Evolutionary conservation across 139 green algal species (phyloP).

Genomic region (Micromonas pusilla): DNA sequence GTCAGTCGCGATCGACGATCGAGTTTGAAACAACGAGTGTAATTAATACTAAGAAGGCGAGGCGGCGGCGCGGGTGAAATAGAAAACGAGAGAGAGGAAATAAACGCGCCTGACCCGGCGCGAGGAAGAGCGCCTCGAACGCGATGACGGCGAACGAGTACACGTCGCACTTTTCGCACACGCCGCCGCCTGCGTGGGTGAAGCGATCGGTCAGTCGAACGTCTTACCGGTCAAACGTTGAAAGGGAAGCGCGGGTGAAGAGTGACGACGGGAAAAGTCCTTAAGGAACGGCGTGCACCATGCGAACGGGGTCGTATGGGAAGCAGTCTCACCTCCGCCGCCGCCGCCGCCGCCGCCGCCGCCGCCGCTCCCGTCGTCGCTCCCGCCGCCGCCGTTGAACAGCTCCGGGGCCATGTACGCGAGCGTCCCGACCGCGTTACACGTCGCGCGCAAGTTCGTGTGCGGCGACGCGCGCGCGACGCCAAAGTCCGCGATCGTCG

Average conservation of each 20-base stretch:
- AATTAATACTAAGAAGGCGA: too few relatives aligned
- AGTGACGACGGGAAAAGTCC: too few relatives aligned
- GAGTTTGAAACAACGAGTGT: too few relatives aligned
- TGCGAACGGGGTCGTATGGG: too few relatives aligned
- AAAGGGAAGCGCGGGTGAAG: too few relatives aligned
- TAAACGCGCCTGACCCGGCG: background rate
- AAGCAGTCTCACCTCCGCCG: too few relatives aligned
- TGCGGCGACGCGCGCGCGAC: conserved; percentile 2
- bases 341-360: too few relatives aligned
- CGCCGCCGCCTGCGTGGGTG: too few relatives aligned
- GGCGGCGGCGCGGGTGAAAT: background rate
- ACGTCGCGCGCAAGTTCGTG: conserved; percentile 15
- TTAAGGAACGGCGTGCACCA: too few relatives aligned
- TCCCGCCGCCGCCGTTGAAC: background rate
- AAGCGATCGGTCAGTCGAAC: too few relatives aligned
- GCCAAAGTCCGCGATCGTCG: conserved; percentile 34
- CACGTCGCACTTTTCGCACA: conserved; percentile 28
- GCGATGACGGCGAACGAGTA: conserved; percentile 31
- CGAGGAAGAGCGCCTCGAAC: conserved; percentile 20
- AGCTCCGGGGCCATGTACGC: conserved; percentile 36
- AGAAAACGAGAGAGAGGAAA: background rate
- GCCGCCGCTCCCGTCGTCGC: background rate
- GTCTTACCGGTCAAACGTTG: too few relatives aligned
- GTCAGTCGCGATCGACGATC: too few relatives aligned
- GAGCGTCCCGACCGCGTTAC: conserved; percentile 3